Evolutionary conservation across 139 green algal genomes (phyloP), one percentile per base, ranked within the genome.

Genomic region (Astrephomene gubernaculifera): DNA sequence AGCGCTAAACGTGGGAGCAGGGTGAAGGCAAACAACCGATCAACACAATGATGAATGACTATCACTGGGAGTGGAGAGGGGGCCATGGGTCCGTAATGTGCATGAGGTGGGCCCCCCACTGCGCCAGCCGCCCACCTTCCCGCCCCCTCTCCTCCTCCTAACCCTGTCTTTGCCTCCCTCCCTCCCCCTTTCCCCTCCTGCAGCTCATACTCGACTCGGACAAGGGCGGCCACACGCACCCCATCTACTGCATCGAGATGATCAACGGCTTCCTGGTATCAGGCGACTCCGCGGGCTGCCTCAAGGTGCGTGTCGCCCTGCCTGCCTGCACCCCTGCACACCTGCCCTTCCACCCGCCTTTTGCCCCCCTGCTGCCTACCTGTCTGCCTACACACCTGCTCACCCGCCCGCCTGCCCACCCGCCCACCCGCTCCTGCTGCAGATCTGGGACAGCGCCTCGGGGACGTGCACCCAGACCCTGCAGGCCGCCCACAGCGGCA

Each of bases 261-360:
- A 76, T 85, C 61, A 85, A 85, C 61, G 79, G 79, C 64, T 85
- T 85, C 61, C 19, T 85, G 36, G 29, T 85, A 17, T 68, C 63
- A 6, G 79, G 79, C 5, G 79, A 85, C 79, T 43, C 33, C 2
- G 22, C 44, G 3, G 79, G 79, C 7, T 76, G 63, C 65, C 33
- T 85, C 33, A 85, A 85, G 79, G 79, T 85, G 44, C 19, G 71
- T 2, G 14, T 5, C n/a, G n/a, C n/a, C n/a, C n/a, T n/a, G n/a
- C n/a, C n/a, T n/a, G n/a, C n/a, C n/a, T n/a, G n/a, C n/a, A n/a
- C n/a, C n/a, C n/a, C n/a, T n/a, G n/a, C n/a, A n/a, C 49, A 57
- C 49, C 49, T 17, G 49, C 49, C 12, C 49, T 17, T 12, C 49
- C 17, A 12, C 17, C 12, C 49, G 12, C 49, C 12, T 57, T 17